phyloP scores from a whole-genome alignment of 1,284 basidiomycete genomes.

The Pterulicium gracile region DNA sequence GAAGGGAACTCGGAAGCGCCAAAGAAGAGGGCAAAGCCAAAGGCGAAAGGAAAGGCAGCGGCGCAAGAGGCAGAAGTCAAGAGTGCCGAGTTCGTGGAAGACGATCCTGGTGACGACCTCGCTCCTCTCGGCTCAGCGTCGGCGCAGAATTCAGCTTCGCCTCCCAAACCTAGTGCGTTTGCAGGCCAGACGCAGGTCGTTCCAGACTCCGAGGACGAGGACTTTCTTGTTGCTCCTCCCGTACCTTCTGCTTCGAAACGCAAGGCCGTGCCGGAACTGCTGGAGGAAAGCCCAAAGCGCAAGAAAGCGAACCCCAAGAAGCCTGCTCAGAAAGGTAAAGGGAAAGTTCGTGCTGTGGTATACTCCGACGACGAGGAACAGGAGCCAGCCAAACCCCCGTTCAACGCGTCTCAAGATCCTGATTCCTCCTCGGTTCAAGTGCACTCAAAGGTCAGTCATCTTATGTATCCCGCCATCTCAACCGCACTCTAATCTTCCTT shows the following conservation, averaged over 20 bases:
- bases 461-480: conserved; percentile 2
- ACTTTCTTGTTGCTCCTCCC: not conserved
- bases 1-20: not conserved
- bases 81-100: not conserved
- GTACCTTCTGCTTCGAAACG: not conserved
- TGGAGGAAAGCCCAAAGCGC: conserved; percentile 1
- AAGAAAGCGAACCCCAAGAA: conserved; percentile 5
- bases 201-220: not conserved
- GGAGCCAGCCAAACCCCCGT: not conserved
- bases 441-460: no score
- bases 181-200: conserved; percentile 1
- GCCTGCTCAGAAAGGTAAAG: not conserved
- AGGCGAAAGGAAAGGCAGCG: conserved; percentile 7
- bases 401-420: not conserved
- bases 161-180: not conserved
- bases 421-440: no score
- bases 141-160: no score
- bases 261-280: not conserved
- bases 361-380: conserved; percentile 8
- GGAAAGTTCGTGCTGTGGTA: not conserved
- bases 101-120: not conserved
- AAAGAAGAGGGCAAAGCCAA: conserved; percentile 4
- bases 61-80: conserved; percentile 4
- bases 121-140: no score
- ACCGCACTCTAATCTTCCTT: conserved; percentile 9